Evolutionary conservation across 2,329 filamentous ascomycete species (phyloP).

Genomic region (Colletotrichum limetticola): DNA sequence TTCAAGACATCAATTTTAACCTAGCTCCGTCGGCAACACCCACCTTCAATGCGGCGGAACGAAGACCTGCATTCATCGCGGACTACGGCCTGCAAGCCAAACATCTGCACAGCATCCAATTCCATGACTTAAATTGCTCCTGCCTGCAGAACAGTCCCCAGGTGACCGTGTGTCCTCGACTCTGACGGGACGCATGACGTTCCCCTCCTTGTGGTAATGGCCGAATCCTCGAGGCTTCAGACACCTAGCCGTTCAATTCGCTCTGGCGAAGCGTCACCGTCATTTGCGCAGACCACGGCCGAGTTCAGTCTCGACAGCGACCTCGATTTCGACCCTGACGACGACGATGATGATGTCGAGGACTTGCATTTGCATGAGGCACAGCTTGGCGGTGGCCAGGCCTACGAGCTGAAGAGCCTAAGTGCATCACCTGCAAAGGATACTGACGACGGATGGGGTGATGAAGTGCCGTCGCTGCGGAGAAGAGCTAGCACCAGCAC

Average conservation of each 20-base stretch:
- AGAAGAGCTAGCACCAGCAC: conserved; percentile 44
- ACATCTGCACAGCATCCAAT: neutral
- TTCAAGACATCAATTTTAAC: conserved; percentile 2
- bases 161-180: neutral
- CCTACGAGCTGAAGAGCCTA: conserved; percentile 45
- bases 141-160: neutral
- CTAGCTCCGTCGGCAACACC: neutral
- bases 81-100: neutral
- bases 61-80: neutral
- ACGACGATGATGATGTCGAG: conserved; percentile 37
- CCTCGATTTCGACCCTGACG: conserved; percentile 41
- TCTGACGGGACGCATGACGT: neutral
- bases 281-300: conserved; percentile 53
- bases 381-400: conserved; percentile 43
- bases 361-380: conserved; percentile 41
- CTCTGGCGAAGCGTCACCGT: conserved; percentile 43
- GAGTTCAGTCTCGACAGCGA: conserved; percentile 49
- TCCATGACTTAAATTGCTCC: conserved; percentile 4
- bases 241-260: neutral
- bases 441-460: conserved; percentile 43
- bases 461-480: conserved; percentile 40
- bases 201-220: conserved; percentile 10
- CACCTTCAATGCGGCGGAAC: neutral
- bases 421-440: conserved; percentile 32
- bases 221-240: conserved; percentile 3